Evolutionary conservation across 371 early-diverging fungal genomes (phyloP), one percentile per base, ranked within the genome.

Genomic region (Mucor mucedo): DNA sequence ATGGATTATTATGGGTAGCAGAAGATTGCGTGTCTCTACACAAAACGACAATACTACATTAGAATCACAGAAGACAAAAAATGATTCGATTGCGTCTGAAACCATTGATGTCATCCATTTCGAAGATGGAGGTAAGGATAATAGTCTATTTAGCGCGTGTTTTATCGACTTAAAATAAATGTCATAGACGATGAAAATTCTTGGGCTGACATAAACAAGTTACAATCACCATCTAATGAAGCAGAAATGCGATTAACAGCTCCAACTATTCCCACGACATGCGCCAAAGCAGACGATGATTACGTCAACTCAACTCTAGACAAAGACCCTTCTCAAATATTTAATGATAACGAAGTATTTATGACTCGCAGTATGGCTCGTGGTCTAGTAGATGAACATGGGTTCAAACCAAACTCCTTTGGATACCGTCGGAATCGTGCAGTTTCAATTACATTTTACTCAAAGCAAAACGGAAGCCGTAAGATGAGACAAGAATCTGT

Each of bases 1-100:
- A 58, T 88, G 88, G 88, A 73, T 88, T n/a, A 80, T 79, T 6
- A 77, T 81, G 59, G 87, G 82, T 16, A 88, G 87, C 52, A 71
- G 77, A 30, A 75, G 86, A 4, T 44, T 79, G 39, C 48, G 68
- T 14, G 60, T 33, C 27, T 33, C 14, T 28, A 62, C 54, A 44
- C 28, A 61, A 55, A 56, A 29, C 16, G 53, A 39, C 49, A 55
- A 44, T 2, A 57, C 28, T n/a, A 47, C 52, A 52, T 39, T 52
- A 39, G 50, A 54, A 2, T 14, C 5, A 40, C 2, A 16, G 21
- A 21, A 21, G 13, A 14, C 54, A 2, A 16, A 58, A 32, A 21
- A 4, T 50, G 28, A 27, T 10, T 2, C 32, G 11, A 49, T 9
- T 14, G 53, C 16, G 3, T 32, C 29, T 10, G 30, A 58, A 1